phyloP scores from a whole-genome alignment of 2,329 filamentous ascomycete species.

The Penicillium aurantiogriseum region DNA sequence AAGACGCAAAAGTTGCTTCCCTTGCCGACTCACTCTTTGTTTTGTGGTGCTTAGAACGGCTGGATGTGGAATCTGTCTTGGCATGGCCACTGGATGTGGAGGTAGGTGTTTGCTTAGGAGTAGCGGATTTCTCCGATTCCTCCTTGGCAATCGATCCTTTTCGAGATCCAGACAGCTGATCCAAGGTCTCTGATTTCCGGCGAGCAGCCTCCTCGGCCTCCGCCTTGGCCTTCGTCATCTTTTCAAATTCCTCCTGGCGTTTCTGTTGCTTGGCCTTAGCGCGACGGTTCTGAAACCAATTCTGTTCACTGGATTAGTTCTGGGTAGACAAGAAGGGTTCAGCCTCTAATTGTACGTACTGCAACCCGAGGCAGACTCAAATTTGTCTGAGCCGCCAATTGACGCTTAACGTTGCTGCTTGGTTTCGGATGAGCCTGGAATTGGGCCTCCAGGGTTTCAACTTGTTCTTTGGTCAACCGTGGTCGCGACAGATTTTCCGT shows the following conservation, averaged over 20 bases:
- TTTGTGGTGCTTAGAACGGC: slow-evolving; percentile 34
- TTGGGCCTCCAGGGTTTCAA: slow-evolving; percentile 50
- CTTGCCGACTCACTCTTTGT: slow-evolving; percentile 40
- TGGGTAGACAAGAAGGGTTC: not conserved
- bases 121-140: slow-evolving; percentile 26
- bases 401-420: slow-evolving; percentile 50
- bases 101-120: slow-evolving; percentile 29
- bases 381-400: slow-evolving; percentile 50
- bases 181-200: slow-evolving; percentile 29
- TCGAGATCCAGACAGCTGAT: slow-evolving; percentile 25
- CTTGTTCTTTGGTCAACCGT: slow-evolving; percentile 52
- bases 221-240: slow-evolving; percentile 42
- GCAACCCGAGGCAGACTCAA: slow-evolving; percentile 51
- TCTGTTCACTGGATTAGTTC: slow-evolving; percentile 34
- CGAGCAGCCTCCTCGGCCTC: slow-evolving; percentile 38
- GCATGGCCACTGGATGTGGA: slow-evolving; percentile 5
- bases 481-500: slow-evolving; percentile 50
- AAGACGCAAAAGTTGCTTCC: slow-evolving; percentile 45
- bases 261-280: slow-evolving; percentile 54
- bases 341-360: slow-evolving; percentile 35
- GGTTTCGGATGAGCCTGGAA: slow-evolving; percentile 53
- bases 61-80: slow-evolving; percentile 17
- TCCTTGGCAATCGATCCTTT: slow-evolving; percentile 22
- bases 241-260: slow-evolving; percentile 50
- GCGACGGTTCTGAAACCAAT: slow-evolving; percentile 54